These are phyloP conservation scores for Ambispora gerdemannii DNA, from an alignment of 192 early-diverging fungal species.

Conservation along the genomic window DNA sequence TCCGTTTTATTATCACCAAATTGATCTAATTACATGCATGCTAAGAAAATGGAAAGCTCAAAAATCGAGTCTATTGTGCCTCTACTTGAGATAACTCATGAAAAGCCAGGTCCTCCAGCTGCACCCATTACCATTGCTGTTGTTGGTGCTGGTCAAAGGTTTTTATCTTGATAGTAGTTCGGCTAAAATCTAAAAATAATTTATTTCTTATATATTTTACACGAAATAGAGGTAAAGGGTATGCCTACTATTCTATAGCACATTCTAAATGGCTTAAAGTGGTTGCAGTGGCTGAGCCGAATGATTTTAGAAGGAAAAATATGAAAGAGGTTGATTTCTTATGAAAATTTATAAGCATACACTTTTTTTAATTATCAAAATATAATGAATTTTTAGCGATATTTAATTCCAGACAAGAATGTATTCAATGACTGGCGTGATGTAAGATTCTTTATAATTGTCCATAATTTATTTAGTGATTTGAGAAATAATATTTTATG, in stretches of 20 bases:
- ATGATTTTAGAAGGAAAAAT: conserved; percentile 32
- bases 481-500: conserved; percentile 23
- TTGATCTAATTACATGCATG: too few relatives aligned
- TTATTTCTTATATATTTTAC: neutral
- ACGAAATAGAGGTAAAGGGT: conserved; percentile 25
- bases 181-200: neutral
- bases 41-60: too few relatives aligned
- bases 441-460: neutral
- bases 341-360: neutral
- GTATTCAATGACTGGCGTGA: conserved; percentile 44
- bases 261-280: conserved; percentile 45
- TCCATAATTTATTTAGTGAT: neutral
- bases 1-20: too few relatives aligned
- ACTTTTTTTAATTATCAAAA: neutral
- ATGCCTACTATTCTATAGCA: conserved; percentile 39
- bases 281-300: conserved; percentile 52
- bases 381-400: conserved; percentile 19
- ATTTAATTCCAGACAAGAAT: conserved; percentile 36
- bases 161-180: neutral
- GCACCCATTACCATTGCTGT: conserved; percentile 42
- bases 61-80: too few relatives aligned
- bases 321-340: conserved; percentile 15
- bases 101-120: neutral
- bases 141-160: conserved; percentile 52
- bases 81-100: neutral